phyloP scores from a whole-genome alignment of 345 rosid species.

The Murraya koenigii region DNA sequence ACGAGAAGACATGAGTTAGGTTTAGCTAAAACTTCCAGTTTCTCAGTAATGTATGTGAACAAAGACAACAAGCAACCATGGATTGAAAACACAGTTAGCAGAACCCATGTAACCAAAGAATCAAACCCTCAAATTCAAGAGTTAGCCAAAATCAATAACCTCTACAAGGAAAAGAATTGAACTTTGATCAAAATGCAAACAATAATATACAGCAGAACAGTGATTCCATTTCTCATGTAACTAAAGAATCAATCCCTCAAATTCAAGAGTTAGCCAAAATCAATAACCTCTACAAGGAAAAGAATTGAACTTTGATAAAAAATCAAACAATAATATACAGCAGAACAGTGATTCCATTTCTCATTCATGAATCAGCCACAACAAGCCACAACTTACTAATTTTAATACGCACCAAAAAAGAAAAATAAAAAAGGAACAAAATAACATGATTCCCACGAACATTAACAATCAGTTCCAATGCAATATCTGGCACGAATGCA shows the following conservation, averaged over 20 bases:
- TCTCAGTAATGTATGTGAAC: neutral
- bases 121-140: neutral
- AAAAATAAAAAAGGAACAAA: neutral
- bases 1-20: slow-evolving; percentile 10
- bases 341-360: neutral
- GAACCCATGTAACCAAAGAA: neutral
- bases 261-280: neutral
- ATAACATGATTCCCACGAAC: neutral
- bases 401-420: neutral
- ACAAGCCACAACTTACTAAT: neutral
- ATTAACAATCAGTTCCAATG: neutral
- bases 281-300: neutral
- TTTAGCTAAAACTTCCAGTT: neutral
- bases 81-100: neutral
- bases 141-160: neutral
- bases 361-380: neutral
- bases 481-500: neutral
- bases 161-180: neutral
- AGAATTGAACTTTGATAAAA: neutral
- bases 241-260: neutral
- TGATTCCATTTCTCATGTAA: neutral
- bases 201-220: neutral
- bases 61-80: neutral
- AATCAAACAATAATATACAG: neutral
- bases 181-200: neutral